Evolutionary conservation across 768 basidiomycete species (phyloP).

Genomic region (Symmetrospora coprosmae): DNA sequence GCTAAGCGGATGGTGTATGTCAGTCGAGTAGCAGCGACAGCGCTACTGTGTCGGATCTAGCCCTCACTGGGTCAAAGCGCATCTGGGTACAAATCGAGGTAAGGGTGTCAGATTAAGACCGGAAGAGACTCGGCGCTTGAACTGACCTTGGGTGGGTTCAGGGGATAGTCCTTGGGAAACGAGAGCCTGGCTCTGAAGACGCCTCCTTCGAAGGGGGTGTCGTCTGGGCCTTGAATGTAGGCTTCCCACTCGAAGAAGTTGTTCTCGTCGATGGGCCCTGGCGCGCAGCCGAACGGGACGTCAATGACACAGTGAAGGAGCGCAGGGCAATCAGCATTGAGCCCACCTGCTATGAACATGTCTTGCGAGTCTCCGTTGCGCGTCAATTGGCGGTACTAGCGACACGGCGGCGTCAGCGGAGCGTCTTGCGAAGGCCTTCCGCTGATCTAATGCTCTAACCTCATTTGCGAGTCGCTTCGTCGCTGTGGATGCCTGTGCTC

Average conservation of each 20-base stretch:
- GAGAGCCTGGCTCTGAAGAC: constrained; percentile 81
- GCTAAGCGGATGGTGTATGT: constrained; percentile 33
- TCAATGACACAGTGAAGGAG: neutral
- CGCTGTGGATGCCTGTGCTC: constrained; percentile 46
- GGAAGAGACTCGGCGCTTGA: neutral
- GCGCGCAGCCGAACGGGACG: too few relatives aligned
- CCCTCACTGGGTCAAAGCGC: constrained; percentile 67
- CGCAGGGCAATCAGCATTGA: constrained; percentile 18
- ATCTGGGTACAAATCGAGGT: too few relatives aligned
- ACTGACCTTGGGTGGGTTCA: constrained; percentile 74
- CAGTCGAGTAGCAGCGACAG: neutral
- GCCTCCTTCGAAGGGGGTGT: constrained; percentile 56
- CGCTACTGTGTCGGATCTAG: too few relatives aligned
- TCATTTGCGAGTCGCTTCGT: constrained; percentile 81
- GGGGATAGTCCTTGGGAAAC: constrained; percentile 71
- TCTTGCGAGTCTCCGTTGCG: constrained; percentile 45
- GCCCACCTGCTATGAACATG: constrained; percentile 83
- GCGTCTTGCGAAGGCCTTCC: constrained; percentile 65
- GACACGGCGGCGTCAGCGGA: constrained; percentile 46
- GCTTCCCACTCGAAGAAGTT: constrained; percentile 99
- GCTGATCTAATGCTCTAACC: constrained; percentile 45
- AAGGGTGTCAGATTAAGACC: neutral
- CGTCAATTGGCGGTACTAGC: constrained; percentile 37
- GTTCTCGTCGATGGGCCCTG: constrained; percentile 42
- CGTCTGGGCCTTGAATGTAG: constrained; percentile 50